Evolutionary conservation across 2,329 filamentous ascomycete genomes (phyloP), one percentile per base, ranked within the genome.

Genomic region (Venturia asperata): DNA sequence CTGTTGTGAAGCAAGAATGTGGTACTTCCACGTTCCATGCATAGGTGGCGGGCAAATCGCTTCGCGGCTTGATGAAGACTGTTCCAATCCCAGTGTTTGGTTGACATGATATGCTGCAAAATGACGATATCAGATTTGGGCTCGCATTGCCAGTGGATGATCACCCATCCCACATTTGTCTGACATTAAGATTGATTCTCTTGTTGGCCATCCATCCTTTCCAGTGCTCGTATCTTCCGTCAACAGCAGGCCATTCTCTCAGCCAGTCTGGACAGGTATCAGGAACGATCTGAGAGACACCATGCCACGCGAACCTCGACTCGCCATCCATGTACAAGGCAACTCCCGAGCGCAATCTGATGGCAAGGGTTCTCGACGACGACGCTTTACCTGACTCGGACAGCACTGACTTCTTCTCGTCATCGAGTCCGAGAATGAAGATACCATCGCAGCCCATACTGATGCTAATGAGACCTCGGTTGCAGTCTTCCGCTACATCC

Each of bases 221-320:
- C 91, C 92, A 97, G 49, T 80, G 80, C 62, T 85, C 80, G 71
- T 84, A 91, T 60, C 71, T 78, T 52, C 78, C 75, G 2, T 81
- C 80, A 55, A 67, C 41, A 11, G 75, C 79, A 10, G 92, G 92
- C 92, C 92, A 97, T 52, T 88, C 79, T 65, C 80, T 77, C 62
- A 97, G 75, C 75, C 87, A 89, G 0, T 78, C 78, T 0, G 93
- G 93, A 75, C 92, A 97, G 0, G 91, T 96, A 0, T 79, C 84
- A 60, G 85, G 83, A 43, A 97, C 72, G 15, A 97, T 88, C 74
- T 92, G 94, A 6, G 94, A 92, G 15, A 97, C 92, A 15, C 90
- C 92, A 77, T 97, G 94, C 93, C 93, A 97, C 1, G 93, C 92
- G 76, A 91, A 96, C 55, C 94, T 82, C 4, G 90, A 88, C 66